Base-by-base conservation (phyloP, 495 filamentous ascomycete genomes). In the Penicillium cataractarum region DNA sequence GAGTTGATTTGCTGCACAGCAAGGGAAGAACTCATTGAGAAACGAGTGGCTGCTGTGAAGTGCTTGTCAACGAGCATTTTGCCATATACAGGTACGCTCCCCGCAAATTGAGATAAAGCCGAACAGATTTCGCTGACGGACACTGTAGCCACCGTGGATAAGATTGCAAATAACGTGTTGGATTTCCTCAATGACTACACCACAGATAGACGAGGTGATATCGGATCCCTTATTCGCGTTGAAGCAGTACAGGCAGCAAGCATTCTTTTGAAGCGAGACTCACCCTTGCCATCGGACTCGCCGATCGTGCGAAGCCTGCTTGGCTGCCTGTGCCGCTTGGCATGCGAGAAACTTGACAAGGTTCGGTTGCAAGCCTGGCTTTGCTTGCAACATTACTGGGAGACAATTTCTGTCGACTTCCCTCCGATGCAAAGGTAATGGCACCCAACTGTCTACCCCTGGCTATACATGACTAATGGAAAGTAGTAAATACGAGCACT, bases 281-380 rank as follows among this genome's bases (percentile, higher is more conserved):
- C 62, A 4, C 46, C 35, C 12, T 19, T 55, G 26, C 15, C 55
- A 37, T 17, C 42, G 33, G 63, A 61, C 22, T 57, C 70, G 31
- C 26, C 62, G 63, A 53, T 74, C 48, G 58, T 74, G 51, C 63
- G 76, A 37, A 50, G 66, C 1, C 61, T 84, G 17, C 63, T 80
- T 13, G 68, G 71, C 8, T 76, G 77, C 44, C 77, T 97, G 9
- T 80, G 89, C 51, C 82, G 92, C 12, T 76, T 97, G 27, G 87
- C 91, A 22, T 84, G 88, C 0, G 95, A 98, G 74, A 96, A 96
- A 71, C 82, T 97, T 5, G 95, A 99, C 70, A 90, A 92, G 60
- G 86, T 98, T 32, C 85, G 95, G 39, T 72, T 84, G 2, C 85
- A 88, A 66, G 93, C 92, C 33, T 84, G 82, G 71, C 71, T 69